Evolutionary conservation across 1,284 basidiomycete genomes (phyloP).

Genomic region (Leccinum pachyderme): DNA sequence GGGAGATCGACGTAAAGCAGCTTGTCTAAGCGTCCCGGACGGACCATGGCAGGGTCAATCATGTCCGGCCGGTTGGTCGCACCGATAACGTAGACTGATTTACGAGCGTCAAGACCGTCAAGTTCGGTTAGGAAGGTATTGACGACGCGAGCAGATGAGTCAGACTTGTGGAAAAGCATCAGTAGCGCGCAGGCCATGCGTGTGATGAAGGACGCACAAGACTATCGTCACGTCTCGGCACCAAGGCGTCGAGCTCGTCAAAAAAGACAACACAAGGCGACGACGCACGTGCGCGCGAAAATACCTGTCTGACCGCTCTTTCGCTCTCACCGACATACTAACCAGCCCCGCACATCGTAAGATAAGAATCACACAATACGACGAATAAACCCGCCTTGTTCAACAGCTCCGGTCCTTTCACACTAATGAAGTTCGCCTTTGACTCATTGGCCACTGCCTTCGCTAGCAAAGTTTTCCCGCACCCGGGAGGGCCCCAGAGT

Average conservation of each 20-base stretch:
- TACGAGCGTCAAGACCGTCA: slow-evolving; percentile 63
- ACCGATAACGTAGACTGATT: slow-evolving; percentile 92
- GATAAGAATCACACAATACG: background rate
- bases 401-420: slow-evolving; percentile 94
- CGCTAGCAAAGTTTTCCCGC: slow-evolving; percentile 93
- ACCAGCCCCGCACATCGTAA: background rate
- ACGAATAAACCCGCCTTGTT: slow-evolving; percentile 73
- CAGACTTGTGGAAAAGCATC: slow-evolving; percentile 60
- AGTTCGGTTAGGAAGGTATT: slow-evolving; percentile 97
- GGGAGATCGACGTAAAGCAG: slow-evolving; percentile 96
- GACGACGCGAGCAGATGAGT: slow-evolving; percentile 95
- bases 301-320: slow-evolving; percentile 91
- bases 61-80: slow-evolving; percentile 99
- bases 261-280: slow-evolving; percentile 93
- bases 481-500: slow-evolving; percentile 49
- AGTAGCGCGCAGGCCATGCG: background rate
- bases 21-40: slow-evolving; percentile 95
- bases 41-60: slow-evolving; percentile 98
- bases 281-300: slow-evolving; percentile 83
- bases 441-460: slow-evolving; percentile 97
- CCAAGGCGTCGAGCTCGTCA: slow-evolving; percentile 95
- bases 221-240: slow-evolving; percentile 89
- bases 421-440: slow-evolving; percentile 93
- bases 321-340: slow-evolving; percentile 99
- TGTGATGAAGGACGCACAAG: slow-evolving; percentile 51